These are phyloP conservation scores for Glaciozyma martinii DNA, from an alignment of 768 basidiomycete species.

Conservation along the genomic window DNA sequence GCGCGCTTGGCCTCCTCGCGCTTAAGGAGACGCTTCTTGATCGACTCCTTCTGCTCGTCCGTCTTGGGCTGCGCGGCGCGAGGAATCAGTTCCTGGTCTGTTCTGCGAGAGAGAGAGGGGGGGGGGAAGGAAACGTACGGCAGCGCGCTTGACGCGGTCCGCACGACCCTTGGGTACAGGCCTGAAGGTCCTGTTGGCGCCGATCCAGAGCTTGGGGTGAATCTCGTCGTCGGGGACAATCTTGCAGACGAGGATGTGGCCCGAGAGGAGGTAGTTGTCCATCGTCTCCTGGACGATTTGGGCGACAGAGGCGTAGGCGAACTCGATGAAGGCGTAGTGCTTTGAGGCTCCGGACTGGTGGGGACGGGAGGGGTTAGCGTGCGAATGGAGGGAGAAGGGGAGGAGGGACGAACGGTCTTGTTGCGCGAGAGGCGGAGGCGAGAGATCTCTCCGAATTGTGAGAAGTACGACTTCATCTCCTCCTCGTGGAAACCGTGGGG, in stretches of 20 bases:
- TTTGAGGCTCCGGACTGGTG: constrained; percentile 84
- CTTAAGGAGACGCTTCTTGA: constrained; percentile 60
- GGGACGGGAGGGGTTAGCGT: not conserved
- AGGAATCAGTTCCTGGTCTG: not conserved
- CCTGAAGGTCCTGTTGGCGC: constrained; percentile 89
- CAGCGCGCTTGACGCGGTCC: constrained; percentile 62
- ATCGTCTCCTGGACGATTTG: constrained; percentile 95
- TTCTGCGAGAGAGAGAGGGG: not conserved
- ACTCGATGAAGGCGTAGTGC: constrained; percentile 95
- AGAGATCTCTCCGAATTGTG: constrained; percentile 85
- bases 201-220: constrained; percentile 89
- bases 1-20: constrained; percentile 68
- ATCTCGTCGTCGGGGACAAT: constrained; percentile 79
- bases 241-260: constrained; percentile 86
- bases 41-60: constrained; percentile 56
- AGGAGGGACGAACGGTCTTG: constrained; percentile 55
- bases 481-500: constrained; percentile 98
- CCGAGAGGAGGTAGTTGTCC: constrained; percentile 95
- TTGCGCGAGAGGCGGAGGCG: constrained; percentile 84
- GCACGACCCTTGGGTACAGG: constrained; percentile 49
- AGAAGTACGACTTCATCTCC: constrained; percentile 82
- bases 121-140: constrained; percentile 47
- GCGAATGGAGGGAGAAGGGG: not conserved
- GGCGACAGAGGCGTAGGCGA: constrained; percentile 77
- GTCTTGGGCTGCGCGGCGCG: constrained; percentile 55